Evolutionary conservation across 2,329 filamentous ascomycete genomes (phyloP).

Genomic region (Diaporthe sp.): DNA sequence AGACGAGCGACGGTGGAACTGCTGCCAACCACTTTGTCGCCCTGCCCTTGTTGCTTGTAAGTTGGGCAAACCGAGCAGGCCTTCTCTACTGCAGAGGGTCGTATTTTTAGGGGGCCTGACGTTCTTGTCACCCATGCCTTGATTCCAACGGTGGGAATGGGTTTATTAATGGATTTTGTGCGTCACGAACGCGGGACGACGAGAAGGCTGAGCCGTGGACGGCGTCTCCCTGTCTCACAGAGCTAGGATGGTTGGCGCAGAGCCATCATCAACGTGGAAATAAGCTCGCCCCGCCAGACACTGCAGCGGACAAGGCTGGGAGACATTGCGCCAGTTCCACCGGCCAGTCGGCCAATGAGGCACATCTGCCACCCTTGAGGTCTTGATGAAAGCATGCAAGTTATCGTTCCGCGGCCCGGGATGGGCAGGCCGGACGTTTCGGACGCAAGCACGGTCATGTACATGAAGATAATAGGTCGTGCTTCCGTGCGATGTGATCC

Average conservation of each 20-base stretch:
- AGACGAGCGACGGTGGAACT: not conserved
- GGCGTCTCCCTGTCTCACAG: constrained; percentile 16
- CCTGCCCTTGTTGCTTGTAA: not conserved
- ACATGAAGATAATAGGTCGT: not conserved
- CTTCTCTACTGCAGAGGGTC: constrained; percentile 32
- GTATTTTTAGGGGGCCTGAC: not conserved
- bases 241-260: constrained; percentile 43
- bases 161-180: constrained; percentile 27
- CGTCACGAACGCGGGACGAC: not conserved
- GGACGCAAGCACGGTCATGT: constrained; percentile 1
- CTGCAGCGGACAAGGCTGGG: constrained; percentile 43
- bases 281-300: constrained; percentile 40
- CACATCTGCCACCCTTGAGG: not conserved
- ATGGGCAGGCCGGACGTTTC: constrained; percentile 5
- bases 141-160: constrained; percentile 50
- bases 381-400: constrained; percentile 43
- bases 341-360: constrained; percentile 45
- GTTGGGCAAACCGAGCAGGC: not conserved
- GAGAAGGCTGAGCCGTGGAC: constrained; percentile 45
- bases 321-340: constrained; percentile 31
- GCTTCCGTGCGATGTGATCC: not conserved
- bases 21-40: constrained; percentile 13
- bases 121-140: constrained; percentile 39
- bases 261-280: constrained; percentile 36
- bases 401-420: constrained; percentile 16